Evolutionary conservation across 768 basidiomycete genomes (phyloP), one percentile per base, ranked within the genome.

Genomic region (Mrakia hoshinonis): DNA sequence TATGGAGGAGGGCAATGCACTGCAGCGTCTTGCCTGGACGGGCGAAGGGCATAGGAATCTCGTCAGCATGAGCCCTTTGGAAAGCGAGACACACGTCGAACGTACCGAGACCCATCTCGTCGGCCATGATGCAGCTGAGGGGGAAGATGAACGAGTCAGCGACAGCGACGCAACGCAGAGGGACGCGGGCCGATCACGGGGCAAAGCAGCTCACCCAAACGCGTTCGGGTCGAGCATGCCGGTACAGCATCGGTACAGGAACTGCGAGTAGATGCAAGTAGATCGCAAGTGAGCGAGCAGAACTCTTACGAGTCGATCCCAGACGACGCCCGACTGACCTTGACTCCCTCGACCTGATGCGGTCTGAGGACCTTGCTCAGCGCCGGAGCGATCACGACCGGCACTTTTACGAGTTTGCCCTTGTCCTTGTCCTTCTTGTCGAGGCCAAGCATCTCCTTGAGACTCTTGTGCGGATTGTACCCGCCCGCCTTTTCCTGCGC

Each of bases 341-440:
- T 95, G 70, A 98, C 94, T 73, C 95, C 95, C 79, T 98, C 96
- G 31, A 99, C 87, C 79, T 99, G 95, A 87, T 99, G 95, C 24
- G 95, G 95, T 55, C 95, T 85, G 34, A 99, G 84, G 22, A 95
- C 90, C 78, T 91, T 95, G 43, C 85, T 81, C 46, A 99, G 81
- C 48, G 85, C 83, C 5, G 95, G 95, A 77, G 97, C 95, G 52
- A 99, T 96, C 48, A 99, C 96, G 13, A 99, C 95, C 3, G 95
- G 89, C 3, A 99, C 92, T 80, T 96, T 98, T 18, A 84, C 82
- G 24, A 81, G 18, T 18, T n/a, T 52, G 67, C 84, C 82, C 77
- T 87, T 88, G 0, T 46, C 66, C 9, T 73, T 73, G 34, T 77
- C 75, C 85, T 85, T 74, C n/a, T 76, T 85, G 26, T 84, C 85